These are phyloP conservation scores for Ampelocalamus luodianensis DNA, from an alignment of 176 grass and related monocot species.

Conservation along the genomic window DNA sequence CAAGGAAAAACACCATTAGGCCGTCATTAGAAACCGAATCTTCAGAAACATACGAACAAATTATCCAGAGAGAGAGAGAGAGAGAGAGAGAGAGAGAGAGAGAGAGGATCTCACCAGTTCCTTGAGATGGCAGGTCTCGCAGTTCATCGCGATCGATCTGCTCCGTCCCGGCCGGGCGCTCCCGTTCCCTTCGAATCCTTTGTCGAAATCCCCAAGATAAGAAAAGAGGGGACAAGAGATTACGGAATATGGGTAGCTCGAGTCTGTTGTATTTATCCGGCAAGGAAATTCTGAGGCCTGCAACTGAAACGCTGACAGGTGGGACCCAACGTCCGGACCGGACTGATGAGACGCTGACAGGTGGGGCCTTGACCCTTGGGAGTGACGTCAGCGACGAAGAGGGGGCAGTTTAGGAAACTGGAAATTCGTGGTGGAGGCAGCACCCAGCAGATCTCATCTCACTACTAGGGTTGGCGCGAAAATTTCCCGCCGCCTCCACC, in stretches of 20 bases:
- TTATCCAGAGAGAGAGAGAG: background rate
- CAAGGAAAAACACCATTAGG: background rate
- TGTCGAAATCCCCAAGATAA: background rate
- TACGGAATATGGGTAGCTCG: background rate
- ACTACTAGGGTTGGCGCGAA: background rate
- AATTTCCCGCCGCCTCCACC: background rate
- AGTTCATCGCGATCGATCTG: constrained; percentile 28
- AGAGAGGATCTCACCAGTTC: constrained; percentile 33
- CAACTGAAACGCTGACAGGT: background rate
- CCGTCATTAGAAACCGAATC: background rate
- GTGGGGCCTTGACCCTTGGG: background rate
- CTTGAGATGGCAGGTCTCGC: constrained; percentile 37
- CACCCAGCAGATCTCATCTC: no score
- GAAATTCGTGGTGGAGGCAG: background rate
- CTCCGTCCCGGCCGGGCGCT: no score
- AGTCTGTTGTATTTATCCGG: background rate
- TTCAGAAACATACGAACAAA: background rate
- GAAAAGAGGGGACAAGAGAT: background rate
- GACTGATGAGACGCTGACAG: background rate
- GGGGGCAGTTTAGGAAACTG: background rate
- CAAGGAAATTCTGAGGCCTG: no score
- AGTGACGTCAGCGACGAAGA: background rate
- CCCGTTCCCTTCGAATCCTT: no score
- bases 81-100: background rate
- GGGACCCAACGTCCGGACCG: no score